Conservation (phyloP, 371 early-diverging fungal genomes). For the Capniomyces stellatus region DNA sequence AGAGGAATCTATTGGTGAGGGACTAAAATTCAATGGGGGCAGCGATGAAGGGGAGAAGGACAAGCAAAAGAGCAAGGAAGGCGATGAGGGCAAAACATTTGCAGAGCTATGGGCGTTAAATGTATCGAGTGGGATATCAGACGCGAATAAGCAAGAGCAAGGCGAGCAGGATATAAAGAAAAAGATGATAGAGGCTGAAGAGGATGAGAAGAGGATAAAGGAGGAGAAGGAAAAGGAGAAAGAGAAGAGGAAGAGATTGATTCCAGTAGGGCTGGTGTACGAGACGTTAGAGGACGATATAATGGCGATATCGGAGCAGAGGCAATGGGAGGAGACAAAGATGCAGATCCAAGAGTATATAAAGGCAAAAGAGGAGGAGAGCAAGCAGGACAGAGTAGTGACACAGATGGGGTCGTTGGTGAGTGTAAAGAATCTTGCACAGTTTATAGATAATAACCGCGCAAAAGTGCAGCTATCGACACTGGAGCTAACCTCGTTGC, state of each 20-base stretch:
- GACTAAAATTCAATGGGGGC: too few species aligned
- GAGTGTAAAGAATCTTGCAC: conserved; percentile 56
- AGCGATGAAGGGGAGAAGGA: not conserved
- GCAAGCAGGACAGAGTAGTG: conserved; percentile 29
- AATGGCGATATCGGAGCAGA: conserved; percentile 43
- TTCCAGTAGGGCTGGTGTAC: conserved; percentile 41
- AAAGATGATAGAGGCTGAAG: not conserved
- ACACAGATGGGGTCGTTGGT: conserved; percentile 25
- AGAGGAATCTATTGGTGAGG: too few species aligned
- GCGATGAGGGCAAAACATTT: not conserved
- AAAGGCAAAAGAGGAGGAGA: conserved; percentile 23
- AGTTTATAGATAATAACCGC: conserved; percentile 54
- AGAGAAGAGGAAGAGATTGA: not conserved
- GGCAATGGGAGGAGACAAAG: conserved; percentile 28
- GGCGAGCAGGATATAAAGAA: not conserved
- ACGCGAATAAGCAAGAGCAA: not conserved
- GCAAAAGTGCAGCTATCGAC: conserved; percentile 41
- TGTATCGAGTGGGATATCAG: not conserved
- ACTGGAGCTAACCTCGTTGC: conserved; percentile 48
- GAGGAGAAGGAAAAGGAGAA: not conserved
- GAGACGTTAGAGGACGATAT: conserved; percentile 62
- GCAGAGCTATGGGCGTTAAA: not conserved
- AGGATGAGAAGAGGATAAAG: not conserved
- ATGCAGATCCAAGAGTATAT: conserved; percentile 10
- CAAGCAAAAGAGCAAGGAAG: not conserved